Base-by-base conservation (phyloP, 2,329 filamentous ascomycete species). In the Verticillium longisporum region DNA sequence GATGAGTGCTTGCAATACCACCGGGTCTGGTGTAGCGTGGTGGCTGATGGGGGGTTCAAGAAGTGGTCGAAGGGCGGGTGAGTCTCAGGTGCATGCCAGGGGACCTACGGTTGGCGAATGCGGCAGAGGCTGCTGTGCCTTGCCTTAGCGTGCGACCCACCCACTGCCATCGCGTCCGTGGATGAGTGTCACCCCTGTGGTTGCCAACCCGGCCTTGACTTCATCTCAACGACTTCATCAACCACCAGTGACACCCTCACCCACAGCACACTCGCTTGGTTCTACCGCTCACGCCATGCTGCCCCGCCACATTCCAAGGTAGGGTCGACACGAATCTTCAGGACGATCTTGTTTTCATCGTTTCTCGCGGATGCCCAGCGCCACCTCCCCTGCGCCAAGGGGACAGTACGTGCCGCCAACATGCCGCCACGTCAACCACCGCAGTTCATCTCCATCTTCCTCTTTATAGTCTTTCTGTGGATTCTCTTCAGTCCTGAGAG, bases 401-500 rank as follows among this genome's bases (percentile, higher is more conserved):
- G 45, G 21, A 50, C 45, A 18, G 21, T 18, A 18, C 45, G 45
- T 18, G 21, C n/a, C 32, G 54, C 61, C 70, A 75, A 70, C 72
- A 83, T 82, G 79, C 74, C 80, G 67, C 77, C 67, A 71, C 55
- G 61, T 72, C 61, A 57, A 21, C 57, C 57, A n/a, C 57, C 68
- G 81, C 73, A 66, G 62, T 63, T 73, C 64, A 66, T 76, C 64
- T 64, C 81, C 67, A 72, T 80, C 41, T 61, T 70, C 59, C 66
- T 80, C 58, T 70, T 80, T 66, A 67, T 79, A 66, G 64, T 78
- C 41, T 66, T 79, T 59, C 71, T 81, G 67, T 80, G 78, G 78
- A 66, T 81, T 57, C 72, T 77, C 63, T 71, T 76, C 21, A 74
- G 73, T 41, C 75, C 74, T 55, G 77, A 79, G 60, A 63, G 55